Percentiles rank a stretch among this genome's conserved stretches.
phyloP scores from a whole-genome alignment of 768 basidiomycete genomes.

The Collybiopsis luxurians region DNA sequence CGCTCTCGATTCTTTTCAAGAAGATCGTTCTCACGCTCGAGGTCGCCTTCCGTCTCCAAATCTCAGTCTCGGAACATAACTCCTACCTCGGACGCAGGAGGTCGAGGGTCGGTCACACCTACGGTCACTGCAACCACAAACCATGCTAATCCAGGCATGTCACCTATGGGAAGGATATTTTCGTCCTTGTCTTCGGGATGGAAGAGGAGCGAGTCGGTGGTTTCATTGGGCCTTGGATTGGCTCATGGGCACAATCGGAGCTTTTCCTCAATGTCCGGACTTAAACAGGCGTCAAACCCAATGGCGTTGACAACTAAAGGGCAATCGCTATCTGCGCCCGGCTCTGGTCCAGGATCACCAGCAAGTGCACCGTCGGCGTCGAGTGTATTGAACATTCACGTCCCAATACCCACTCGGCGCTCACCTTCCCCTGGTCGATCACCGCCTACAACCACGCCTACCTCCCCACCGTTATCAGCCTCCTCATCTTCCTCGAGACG shows the following conservation, averaged over 20 bases:
- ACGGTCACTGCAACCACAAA: neutral
- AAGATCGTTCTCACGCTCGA: neutral
- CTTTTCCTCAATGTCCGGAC: neutral
- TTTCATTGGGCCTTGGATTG: neutral
- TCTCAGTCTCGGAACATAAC: neutral
- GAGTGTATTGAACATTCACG: no score
- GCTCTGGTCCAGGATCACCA: no score
- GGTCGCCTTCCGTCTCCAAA: neutral
- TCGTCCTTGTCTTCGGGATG: neutral
- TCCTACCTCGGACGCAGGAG: neutral
- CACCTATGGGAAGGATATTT: constrained; percentile 4
- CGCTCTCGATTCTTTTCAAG: neutral
- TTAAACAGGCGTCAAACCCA: no score
- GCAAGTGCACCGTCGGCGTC: no score
- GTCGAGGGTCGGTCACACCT: neutral
- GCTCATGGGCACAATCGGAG: neutral
- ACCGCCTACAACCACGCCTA: no score
- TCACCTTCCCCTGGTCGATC: no score
- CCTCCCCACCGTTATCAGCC: no score
- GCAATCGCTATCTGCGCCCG: no score
- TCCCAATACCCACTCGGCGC: no score
- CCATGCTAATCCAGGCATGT: neutral
- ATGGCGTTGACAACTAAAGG: no score
- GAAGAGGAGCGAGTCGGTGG: constrained; percentile 1
- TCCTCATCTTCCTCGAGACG: neutral